Base-by-base conservation (phyloP, 2,329 filamentous ascomycete species). In the Colletotrichum endophyticum region DNA sequence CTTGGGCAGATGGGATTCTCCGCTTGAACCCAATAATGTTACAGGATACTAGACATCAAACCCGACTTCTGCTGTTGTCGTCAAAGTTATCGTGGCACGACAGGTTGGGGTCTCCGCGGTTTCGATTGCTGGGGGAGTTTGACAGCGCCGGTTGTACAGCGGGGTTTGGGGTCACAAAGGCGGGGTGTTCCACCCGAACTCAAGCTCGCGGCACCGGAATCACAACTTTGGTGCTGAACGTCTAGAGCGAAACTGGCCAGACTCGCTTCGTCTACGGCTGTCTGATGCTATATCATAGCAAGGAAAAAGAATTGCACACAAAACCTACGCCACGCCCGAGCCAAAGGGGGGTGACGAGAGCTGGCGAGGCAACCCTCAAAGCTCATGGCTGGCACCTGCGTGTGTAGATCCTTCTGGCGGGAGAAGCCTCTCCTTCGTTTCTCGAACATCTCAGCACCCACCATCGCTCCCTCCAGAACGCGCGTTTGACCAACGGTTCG, bases 161-260 rank as follows among this genome's bases (percentile, higher is more conserved):
- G 63, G 73, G 73, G 69, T 72, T 57, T 27, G 19, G 62, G 25
- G 30, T 15, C 49, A 56, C 69, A 12, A 73, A 67, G 69, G 69
- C 73, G 73, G 69, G 69, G 62, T 67, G 62, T 56, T 44, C 36
- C 69, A 34, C 27, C 61, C 44, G 19, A 30, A 44, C 62, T 34
- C n/a, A 22, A 19, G 53, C 39, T 39, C 15, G 22, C 36, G 15
- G 22, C 30, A 3, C 44, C 28, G 30, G 49, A 15, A 9, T 39
- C 59, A 15, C 8, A 56, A 63, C 36, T 27, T 34, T 62, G 5
- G 25, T 22, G 22, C 22, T 22, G 16, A 25, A 22, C 44, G 11
- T 49, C 44, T 1, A 22, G 1, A 49, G 19, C 44, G 44, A 49
- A 11, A 49, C 44, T 22, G 13, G 44, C 11, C 44, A 22, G n/a